Evolutionary conservation across 345 rosid genomes (phyloP).

Genomic region (Litchi chinensis): DNA sequence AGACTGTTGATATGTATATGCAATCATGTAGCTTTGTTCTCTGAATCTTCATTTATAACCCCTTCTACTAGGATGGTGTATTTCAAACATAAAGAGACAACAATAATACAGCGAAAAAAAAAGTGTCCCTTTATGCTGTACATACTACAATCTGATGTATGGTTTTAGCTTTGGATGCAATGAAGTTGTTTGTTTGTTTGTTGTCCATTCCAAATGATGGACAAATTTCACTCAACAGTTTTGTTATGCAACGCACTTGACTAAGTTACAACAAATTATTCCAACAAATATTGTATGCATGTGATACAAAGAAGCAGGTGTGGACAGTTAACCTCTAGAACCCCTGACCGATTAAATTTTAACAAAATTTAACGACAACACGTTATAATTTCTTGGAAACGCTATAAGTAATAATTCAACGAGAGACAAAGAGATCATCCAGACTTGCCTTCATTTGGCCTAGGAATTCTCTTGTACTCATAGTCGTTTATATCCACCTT

Average conservation of each 20-base stretch:
- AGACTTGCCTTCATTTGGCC: constrained; percentile 64
- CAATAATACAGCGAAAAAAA: background rate
- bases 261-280: background rate
- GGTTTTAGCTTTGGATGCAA: background rate
- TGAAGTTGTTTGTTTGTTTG: background rate
- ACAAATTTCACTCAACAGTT: background rate
- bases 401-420: too few species aligned
- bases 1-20: background rate
- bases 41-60: background rate
- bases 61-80: background rate
- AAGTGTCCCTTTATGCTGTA: background rate
- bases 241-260: background rate
- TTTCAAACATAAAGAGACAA: background rate
- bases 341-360: background rate
- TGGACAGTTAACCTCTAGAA: background rate
- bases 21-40: background rate
- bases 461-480: constrained; percentile 86
- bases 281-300: constrained; percentile 14
- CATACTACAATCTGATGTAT: background rate
- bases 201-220: background rate
- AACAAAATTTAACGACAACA: background rate
- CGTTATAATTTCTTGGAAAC: too few species aligned
- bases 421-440: background rate
- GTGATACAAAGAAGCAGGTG: background rate
- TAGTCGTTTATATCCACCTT: constrained; percentile 79